Percentiles rank a stretch among this genome's conserved stretches.
Evolutionary conservation across 2,329 filamentous ascomycete species (phyloP).

Genomic region (Venturia aucupariae): DNA sequence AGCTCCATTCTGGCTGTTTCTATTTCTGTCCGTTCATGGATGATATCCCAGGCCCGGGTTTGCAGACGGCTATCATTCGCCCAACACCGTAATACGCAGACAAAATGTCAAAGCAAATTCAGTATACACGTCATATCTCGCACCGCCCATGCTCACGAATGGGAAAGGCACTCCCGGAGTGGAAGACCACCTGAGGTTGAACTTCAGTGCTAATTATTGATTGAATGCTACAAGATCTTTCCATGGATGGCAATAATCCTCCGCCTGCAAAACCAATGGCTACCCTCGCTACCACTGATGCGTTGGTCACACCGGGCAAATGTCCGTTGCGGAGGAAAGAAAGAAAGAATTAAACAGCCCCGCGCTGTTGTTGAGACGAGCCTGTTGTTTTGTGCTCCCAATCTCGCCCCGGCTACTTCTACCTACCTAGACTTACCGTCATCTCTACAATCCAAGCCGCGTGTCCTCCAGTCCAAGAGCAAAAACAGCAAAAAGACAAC

Average conservation of each 20-base stretch:
- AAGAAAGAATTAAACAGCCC: background rate
- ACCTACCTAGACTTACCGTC: too few species aligned
- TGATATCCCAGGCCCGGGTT: background rate
- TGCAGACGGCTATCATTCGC: background rate
- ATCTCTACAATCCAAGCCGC: too few species aligned
- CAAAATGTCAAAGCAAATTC: background rate
- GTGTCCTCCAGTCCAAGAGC: background rate
- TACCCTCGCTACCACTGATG: background rate
- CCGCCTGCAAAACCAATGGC: background rate
- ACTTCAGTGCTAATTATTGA: background rate
- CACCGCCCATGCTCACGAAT: background rate
- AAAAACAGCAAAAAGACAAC: constrained; percentile 14
- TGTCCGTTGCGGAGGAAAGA: background rate
- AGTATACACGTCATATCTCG: background rate
- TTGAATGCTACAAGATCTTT: background rate
- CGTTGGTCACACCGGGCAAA: background rate
- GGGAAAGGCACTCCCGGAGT: background rate
- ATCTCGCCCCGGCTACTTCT: too few species aligned
- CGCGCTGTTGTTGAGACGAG: too few species aligned
- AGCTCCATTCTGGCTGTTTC: background rate
- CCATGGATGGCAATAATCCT: background rate
- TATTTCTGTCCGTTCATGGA: background rate
- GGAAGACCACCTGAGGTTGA: background rate
- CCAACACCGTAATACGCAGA: background rate
- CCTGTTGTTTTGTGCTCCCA: too few species aligned